Evolutionary conservation across 2,329 filamentous ascomycete genomes (phyloP).

Genomic region (Epichloe hybrida): DNA sequence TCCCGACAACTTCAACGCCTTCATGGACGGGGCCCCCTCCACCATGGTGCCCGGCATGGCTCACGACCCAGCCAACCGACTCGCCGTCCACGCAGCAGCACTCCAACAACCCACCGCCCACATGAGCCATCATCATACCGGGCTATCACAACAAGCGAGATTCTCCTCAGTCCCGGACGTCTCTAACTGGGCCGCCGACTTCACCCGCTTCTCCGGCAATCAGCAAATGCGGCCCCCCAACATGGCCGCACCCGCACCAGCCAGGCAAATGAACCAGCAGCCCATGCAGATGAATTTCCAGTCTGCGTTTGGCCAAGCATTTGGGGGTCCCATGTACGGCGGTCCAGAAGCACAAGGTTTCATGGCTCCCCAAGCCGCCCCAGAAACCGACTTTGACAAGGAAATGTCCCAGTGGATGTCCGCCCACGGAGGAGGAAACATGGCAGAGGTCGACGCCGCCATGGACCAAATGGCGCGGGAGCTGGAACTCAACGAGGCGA

Average conservation of each 20-base stretch:
- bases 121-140: slow-evolving; percentile 3
- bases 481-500: slow-evolving; percentile 23
- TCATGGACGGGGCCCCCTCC: slow-evolving; percentile 18
- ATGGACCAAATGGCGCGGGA: slow-evolving; percentile 31
- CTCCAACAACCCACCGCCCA: slow-evolving; percentile 7
- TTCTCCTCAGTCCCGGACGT: slow-evolving; percentile 12
- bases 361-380: slow-evolving; percentile 9
- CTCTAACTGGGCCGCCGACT: slow-evolving; percentile 25
- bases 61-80: slow-evolving; percentile 20
- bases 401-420: slow-evolving; percentile 30
- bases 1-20: slow-evolving; percentile 21
- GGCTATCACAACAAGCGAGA: slow-evolving; percentile 12
- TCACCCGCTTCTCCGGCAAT: slow-evolving; percentile 17
- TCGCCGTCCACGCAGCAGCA: slow-evolving; percentile 22
- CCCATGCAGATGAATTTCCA: slow-evolving; percentile 15
- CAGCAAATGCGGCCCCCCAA: slow-evolving; percentile 13
- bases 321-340: slow-evolving; percentile 16
- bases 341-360: slow-evolving; percentile 10
- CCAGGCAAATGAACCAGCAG: slow-evolving; percentile 14
- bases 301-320: slow-evolving; percentile 16
- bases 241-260: slow-evolving; percentile 7
- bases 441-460: slow-evolving; percentile 27
- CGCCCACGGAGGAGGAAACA: slow-evolving; percentile 18
- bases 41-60: slow-evolving; percentile 15
- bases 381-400: slow-evolving; percentile 23